phyloP scores from a whole-genome alignment of 495 filamentous ascomycete genomes.

The Hypoxylon intermedium region DNA sequence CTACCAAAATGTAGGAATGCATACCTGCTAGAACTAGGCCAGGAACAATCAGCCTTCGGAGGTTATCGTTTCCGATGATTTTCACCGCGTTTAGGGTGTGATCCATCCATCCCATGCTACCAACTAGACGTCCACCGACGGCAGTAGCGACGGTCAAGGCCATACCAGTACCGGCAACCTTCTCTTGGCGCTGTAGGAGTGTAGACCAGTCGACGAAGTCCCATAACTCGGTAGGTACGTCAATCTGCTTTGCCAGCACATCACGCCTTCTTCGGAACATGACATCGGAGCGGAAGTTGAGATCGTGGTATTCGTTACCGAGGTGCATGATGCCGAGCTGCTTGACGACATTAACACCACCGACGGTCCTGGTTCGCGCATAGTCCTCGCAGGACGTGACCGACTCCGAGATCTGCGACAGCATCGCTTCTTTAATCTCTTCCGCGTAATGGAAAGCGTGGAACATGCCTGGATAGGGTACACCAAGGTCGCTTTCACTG shows the following conservation, averaged over 20 bases:
- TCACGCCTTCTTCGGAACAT: constrained; percentile 91
- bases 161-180: constrained; percentile 89
- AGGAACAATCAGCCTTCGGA: constrained; percentile 82
- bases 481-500: constrained; percentile 78
- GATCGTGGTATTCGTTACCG: constrained; percentile 80
- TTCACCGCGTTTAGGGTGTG: constrained; percentile 79
- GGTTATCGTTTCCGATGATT: constrained; percentile 81
- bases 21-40: constrained; percentile 78
- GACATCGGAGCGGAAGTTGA: constrained; percentile 84
- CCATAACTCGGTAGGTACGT: constrained; percentile 84
- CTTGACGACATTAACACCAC: constrained; percentile 87
- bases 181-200: constrained; percentile 90
- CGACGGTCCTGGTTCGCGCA: constrained; percentile 76
- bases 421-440: constrained; percentile 88
- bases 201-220: constrained; percentile 91
- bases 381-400: constrained; percentile 83
- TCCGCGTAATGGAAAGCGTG: constrained; percentile 91
- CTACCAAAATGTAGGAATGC: constrained; percentile 41
- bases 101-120: constrained; percentile 88
- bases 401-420: constrained; percentile 79
- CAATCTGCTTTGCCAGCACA: constrained; percentile 78
- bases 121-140: constrained; percentile 78
- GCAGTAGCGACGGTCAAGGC: constrained; percentile 91
- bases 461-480: constrained; percentile 86
- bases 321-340: constrained; percentile 87